Conservation (phyloP, 163 green algal species). For the Volvox carteri region DNA sequence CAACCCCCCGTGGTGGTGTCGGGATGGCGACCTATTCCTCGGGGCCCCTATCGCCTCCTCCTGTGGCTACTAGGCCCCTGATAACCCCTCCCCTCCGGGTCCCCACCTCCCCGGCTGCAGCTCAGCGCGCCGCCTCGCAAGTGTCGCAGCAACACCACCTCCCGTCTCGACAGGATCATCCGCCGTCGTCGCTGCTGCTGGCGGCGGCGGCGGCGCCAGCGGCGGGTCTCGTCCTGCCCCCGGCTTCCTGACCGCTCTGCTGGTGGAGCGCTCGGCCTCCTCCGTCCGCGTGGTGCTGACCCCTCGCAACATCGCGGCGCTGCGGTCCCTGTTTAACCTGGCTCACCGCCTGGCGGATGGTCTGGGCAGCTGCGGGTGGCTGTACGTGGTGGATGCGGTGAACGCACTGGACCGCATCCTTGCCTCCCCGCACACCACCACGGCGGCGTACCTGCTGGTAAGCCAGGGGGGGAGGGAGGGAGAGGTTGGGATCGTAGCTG, state of each 20-base stretch:
- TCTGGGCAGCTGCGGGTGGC: conserved; percentile 69
- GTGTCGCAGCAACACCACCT: no score
- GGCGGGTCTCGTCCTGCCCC: not conserved
- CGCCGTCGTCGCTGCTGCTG: no score
- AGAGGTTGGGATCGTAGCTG: not conserved
- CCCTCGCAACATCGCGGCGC: conserved; percentile 58
- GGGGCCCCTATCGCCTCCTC: not conserved
- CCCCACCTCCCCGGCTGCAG: not conserved
- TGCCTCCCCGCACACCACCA: conserved; percentile 75
- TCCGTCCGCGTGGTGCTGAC: conserved; percentile 43
- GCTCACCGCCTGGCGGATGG: conserved; percentile 73
- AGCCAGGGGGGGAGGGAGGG: no score
- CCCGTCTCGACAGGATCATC: no score
- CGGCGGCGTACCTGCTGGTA: conserved; percentile 59
- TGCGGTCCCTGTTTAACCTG: conserved; percentile 93
- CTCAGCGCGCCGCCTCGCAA: not conserved
- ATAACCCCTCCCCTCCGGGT: not conserved
- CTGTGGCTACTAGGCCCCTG: not conserved
- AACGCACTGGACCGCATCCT: conserved; percentile 86
- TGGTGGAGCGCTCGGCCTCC: conserved; percentile 6
- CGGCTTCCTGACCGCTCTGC: conserved; percentile 36
- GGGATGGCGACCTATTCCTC: no score
- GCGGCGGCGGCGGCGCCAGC: not conserved
- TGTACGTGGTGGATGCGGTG: conserved; percentile 88
- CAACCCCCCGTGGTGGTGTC: no score